These are phyloP conservation scores for Glebionis coronaria DNA, from an alignment of 129 eudicot species.

Conservation along the genomic window DNA sequence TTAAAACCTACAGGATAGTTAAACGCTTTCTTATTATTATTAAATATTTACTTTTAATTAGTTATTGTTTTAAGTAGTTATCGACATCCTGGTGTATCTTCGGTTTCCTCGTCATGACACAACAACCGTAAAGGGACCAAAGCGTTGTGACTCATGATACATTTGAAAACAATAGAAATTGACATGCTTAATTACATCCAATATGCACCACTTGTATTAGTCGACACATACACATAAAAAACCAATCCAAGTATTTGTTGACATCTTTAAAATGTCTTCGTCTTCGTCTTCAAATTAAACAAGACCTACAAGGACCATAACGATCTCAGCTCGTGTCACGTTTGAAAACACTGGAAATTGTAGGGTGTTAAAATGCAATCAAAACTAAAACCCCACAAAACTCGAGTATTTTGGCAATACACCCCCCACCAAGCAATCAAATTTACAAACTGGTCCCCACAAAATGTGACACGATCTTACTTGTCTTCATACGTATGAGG, in stretches of 20 bases:
- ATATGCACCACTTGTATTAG: too few relatives aligned
- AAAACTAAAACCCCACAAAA: slow-evolving; percentile 25
- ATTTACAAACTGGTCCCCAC: slow-evolving; percentile 32
- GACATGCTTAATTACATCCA: too few relatives aligned
- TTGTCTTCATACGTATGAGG: slow-evolving; percentile 35
- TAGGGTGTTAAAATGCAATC: slow-evolving; percentile 20
- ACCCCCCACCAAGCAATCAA: slow-evolving; percentile 35
- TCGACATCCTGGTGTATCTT: too few relatives aligned
- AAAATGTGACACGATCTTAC: slow-evolving; percentile 19
- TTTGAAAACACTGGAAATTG: slow-evolving; percentile 15
- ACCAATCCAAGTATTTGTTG: neutral
- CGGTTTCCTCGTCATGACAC: neutral
- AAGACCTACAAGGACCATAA: slow-evolving; percentile 17
- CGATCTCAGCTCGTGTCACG: slow-evolving; percentile 21
- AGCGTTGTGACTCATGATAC: too few relatives aligned
- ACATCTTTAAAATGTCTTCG: neutral
- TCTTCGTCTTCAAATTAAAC: neutral
- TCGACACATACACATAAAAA: too few relatives aligned
- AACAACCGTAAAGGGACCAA: neutral
- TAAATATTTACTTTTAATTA: too few relatives aligned
- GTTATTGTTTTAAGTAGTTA: too few relatives aligned
- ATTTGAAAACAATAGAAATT: too few relatives aligned
- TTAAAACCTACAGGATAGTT: too few relatives aligned
- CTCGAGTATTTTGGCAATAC: slow-evolving; percentile 18
- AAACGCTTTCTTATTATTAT: too few relatives aligned